phyloP scores from a whole-genome alignment of 352 stramenopile genomes.

The Phytopythium chamaehyphon region DNA sequence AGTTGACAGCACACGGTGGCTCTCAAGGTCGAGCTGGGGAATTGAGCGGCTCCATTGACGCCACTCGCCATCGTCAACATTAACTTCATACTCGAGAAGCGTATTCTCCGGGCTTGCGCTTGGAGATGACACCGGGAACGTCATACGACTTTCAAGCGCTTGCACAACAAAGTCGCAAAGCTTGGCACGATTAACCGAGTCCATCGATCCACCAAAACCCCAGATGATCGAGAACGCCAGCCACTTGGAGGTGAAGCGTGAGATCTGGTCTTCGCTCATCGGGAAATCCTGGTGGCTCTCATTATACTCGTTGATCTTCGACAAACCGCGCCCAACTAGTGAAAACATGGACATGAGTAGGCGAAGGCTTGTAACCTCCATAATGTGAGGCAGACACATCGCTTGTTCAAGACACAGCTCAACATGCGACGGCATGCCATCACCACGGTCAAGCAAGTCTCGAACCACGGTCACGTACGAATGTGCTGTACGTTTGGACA shows the following conservation, averaged over 20 bases:
- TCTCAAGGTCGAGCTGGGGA: conserved; percentile 97
- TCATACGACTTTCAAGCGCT: conserved; percentile 84
- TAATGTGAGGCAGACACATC: conserved; percentile 92
- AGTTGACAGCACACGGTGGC: conserved; percentile 93
- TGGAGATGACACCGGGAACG: conserved; percentile 72
- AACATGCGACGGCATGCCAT: conserved; percentile 79
- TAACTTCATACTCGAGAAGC: conserved; percentile 96
- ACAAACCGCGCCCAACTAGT: conserved; percentile 93
- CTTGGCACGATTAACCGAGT: conserved; percentile 88
- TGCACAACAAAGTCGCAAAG: conserved; percentile 90
- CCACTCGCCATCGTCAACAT: conserved; percentile 97
- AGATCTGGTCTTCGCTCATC: conserved; percentile 95
- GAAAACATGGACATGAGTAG: conserved; percentile 97
- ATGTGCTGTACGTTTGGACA: conserved; percentile 58
- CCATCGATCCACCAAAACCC: conserved; percentile 98
- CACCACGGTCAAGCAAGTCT: conserved; percentile 46
- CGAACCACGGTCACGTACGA: conserved; percentile 59
- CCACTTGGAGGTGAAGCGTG: conserved; percentile 96
- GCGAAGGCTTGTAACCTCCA: conserved; percentile 93
- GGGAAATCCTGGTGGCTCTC: conserved; percentile 98
- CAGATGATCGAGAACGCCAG: conserved; percentile 98
- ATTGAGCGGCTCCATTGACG: conserved; percentile 95
- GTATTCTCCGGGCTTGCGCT: conserved; percentile 64
- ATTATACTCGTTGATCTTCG: conserved; percentile 97
- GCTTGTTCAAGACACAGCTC: conserved; percentile 92